Conservation (phyloP, 805 yeast species). For the Dipodascopsis uninucleata region DNA sequence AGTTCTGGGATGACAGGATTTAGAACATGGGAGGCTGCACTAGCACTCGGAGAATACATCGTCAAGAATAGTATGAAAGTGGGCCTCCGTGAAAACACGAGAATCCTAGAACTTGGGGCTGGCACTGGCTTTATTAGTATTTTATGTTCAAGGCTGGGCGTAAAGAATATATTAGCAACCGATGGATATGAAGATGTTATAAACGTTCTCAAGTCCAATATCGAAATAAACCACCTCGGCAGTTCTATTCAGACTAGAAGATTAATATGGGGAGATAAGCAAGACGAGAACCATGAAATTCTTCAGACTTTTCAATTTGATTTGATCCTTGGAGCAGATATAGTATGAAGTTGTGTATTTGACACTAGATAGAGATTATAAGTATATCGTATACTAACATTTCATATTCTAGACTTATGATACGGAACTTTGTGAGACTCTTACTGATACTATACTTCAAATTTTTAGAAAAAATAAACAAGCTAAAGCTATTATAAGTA, state of each 20-base stretch:
- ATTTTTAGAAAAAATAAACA: slow-evolving; percentile 25
- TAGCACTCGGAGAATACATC: slow-evolving; percentile 57
- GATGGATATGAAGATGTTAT: slow-evolving; percentile 65
- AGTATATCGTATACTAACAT: no score
- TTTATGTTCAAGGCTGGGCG: slow-evolving; percentile 30
- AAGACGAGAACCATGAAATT: neutral
- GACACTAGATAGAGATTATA: no score
- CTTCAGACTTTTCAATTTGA: slow-evolving; percentile 43
- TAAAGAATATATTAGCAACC: slow-evolving; percentile 46
- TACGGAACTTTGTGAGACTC: slow-evolving; percentile 50
- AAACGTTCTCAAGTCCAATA: slow-evolving; percentile 35
- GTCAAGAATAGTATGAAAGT: slow-evolving; percentile 23
- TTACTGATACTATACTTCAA: slow-evolving; percentile 39
- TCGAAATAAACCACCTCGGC: slow-evolving; percentile 35
- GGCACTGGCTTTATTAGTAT: slow-evolving; percentile 84
- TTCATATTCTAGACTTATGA: slow-evolving; percentile 80
- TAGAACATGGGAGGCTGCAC: slow-evolving; percentile 92
- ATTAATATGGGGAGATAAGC: slow-evolving; percentile 46
- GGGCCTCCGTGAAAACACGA: slow-evolving; percentile 18
- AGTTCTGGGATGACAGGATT: slow-evolving; percentile 75
- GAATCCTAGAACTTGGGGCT: slow-evolving; percentile 71
- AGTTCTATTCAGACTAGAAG: slow-evolving; percentile 40
- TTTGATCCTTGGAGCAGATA: slow-evolving; percentile 76
- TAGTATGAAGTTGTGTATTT: no score
- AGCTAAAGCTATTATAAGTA: slow-evolving; percentile 51